Base-by-base conservation (phyloP, 2,329 filamentous ascomycete genomes). In the Penicillium brevicompactum region DNA sequence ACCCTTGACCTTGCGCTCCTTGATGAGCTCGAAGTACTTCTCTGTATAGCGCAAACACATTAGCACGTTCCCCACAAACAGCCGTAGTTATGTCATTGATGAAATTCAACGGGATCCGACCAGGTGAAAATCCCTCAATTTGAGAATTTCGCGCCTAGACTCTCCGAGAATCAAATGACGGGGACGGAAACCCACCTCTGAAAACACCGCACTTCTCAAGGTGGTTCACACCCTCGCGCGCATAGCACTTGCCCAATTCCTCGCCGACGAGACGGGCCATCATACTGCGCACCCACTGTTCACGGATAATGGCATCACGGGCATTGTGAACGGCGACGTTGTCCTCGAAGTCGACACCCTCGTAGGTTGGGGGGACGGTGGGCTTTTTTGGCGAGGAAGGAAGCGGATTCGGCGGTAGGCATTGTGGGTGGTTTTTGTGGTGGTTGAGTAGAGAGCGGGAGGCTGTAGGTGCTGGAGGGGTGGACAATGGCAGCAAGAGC, bases 231-330 rank as follows among this genome's bases (percentile, higher is more conserved):
- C 85, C 85, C 74, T 88, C 84, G 56, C 80, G 76, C 62, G 78
- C 76, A 74, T 88, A 88, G 75, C 85, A 88, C 76, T 86, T 87
- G 63, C 83, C 82, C 80, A 88, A 78, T 76, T 88, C 85, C 70
- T 88, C 84, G 43, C 84, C 75, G 47, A 88, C 84, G 56, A 88
- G 73, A 59, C 85, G 76, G 53, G 84, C 82, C 85, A 88, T 88
- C 85, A 88, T 88, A 70, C 80, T 83, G 75, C 81, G 82, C 53
- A 88, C 84, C 85, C 85, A 88, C 68, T 88, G 85, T 73, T 88
- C 85, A 52, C 85, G 80, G 62, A 88, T 83, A 45, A 88, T 83
- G 7, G 84, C 80, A 66, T 88, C 85, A 65, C 86, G 84, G 57
- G 84, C 85, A 40, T 84, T 84, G 73, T 87, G 85, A 45, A 87